phyloP scores from a whole-genome alignment of 1,284 basidiomycete genomes.

The Ganoderma meredithae region DNA sequence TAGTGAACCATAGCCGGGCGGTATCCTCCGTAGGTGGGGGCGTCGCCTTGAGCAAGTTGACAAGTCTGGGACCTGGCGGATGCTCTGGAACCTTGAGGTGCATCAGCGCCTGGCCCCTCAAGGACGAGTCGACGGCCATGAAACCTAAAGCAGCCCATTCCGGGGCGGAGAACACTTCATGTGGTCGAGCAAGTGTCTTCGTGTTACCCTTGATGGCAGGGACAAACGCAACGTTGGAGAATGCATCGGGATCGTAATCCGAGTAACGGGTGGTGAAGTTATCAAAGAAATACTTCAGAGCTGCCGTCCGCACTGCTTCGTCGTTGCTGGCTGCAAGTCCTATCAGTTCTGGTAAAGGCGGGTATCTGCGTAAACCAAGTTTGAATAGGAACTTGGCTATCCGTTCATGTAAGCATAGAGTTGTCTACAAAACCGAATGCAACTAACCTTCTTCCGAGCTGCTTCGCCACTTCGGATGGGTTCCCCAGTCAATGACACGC shows the following conservation, averaged over 20 bases:
- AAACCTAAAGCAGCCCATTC: slow-evolving; percentile 85
- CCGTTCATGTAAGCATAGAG: not conserved
- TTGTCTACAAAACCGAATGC: not conserved
- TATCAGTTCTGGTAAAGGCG: slow-evolving; percentile 75
- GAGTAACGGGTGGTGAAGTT: slow-evolving; percentile 71
- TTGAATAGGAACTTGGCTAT: slow-evolving; percentile 85
- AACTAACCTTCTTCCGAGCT: slow-evolving; percentile 83
- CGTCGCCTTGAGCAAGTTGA: slow-evolving; percentile 66
- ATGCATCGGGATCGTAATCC: slow-evolving; percentile 65
- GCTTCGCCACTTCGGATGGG: slow-evolving; percentile 76
- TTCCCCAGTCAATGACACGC: slow-evolving; percentile 90
- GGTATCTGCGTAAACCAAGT: slow-evolving; percentile 80
- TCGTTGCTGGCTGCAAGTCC: slow-evolving; percentile 69
- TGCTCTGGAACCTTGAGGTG: slow-evolving; percentile 83
- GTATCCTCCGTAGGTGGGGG: slow-evolving; percentile 66
- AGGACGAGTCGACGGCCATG: slow-evolving; percentile 62
- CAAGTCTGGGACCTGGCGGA: slow-evolving; percentile 73
- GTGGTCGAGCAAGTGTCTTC: slow-evolving; percentile 68
- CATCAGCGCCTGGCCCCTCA: slow-evolving; percentile 59
- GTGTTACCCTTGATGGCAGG: slow-evolving; percentile 69
- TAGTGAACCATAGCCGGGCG: slow-evolving; percentile 79
- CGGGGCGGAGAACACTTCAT: slow-evolving; percentile 72
- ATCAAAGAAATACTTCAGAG: slow-evolving; percentile 83
- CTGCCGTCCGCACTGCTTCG: slow-evolving; percentile 54
- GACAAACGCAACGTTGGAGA: slow-evolving; percentile 76